Base-by-base conservation (phyloP, 2,329 filamentous ascomycete species). In the Dactylellina sp. region DNA sequence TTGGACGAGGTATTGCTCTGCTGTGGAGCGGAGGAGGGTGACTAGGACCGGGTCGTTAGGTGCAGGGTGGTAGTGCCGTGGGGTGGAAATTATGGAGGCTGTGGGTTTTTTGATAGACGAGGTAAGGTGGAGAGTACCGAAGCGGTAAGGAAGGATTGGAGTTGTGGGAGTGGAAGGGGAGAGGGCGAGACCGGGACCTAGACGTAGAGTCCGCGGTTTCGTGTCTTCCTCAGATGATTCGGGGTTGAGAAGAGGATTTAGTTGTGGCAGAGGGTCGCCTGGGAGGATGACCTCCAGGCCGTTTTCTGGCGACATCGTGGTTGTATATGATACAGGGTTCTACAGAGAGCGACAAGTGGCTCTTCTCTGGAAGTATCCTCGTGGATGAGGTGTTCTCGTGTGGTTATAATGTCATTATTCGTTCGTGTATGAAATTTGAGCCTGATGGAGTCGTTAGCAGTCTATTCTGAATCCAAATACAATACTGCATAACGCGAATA, bases 11-110 rank as follows among this genome's bases (percentile, higher is more conserved):
- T 61, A 75, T 60, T 56, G 55, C 32, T 75, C 70, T 4, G 55
- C 61, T 46, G 61, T 75, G 39, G 47, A 22, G 47, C 70, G 70
- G n/a, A 75, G 55, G 47, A 75, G 70, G 49, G 70, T 75, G 49
- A 68, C 70, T 39, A 75, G 70, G 61, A 75, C 70, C 32, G 70
- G 61, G 49, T 75, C 70, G 47, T 62, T 56, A 3, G 61, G 32
- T 2, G 61, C 11, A 7, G 70, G 70, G 42, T 75, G 70, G 53
- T 75, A 75, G 32, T 75, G 70, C 7, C 53, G 59, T 3, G 70
- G 62, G 2, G 61, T 75, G 56, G 61, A 62, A 18, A 35, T 40
- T 37, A 75, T 66, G 20, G 68, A 72, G 35, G 68, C 68, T 7
- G 68, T 60, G 46, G 60, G 52, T 9, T 46, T 61, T 24, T 68